phyloP scores from a whole-genome alignment of 2,329 filamentous ascomycete genomes.

The Incumbomyces delicatus region DNA sequence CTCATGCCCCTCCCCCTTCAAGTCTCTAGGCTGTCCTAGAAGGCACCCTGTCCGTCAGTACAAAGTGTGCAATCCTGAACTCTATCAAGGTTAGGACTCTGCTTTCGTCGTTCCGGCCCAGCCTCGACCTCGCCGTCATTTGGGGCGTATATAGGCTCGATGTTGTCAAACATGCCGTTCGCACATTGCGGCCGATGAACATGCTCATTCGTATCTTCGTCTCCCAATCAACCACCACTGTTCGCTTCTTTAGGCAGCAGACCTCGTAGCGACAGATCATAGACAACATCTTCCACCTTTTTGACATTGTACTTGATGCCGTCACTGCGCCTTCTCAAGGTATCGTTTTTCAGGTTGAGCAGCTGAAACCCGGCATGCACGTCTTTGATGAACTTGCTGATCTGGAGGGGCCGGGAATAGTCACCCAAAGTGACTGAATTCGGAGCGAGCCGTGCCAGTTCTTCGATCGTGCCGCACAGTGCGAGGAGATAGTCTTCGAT shows the following conservation, averaged over 20 bases:
- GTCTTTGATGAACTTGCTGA: slow-evolving; percentile 89
- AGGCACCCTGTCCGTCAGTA: too few species aligned
- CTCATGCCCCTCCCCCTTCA: too few species aligned
- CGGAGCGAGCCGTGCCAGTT: slow-evolving; percentile 71
- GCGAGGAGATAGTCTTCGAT: slow-evolving; percentile 95
- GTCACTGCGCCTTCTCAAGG: slow-evolving; percentile 75
- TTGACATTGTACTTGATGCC: slow-evolving; percentile 96
- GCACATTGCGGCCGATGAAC: too few species aligned
- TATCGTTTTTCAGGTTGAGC: slow-evolving; percentile 94
- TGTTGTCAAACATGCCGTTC: too few species aligned
- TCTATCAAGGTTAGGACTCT: too few species aligned
- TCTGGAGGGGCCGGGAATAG: slow-evolving; percentile 72
- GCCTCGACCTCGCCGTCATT: too few species aligned
- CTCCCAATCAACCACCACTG: too few species aligned
- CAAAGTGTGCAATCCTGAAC: too few species aligned
- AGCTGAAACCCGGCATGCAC: slow-evolving; percentile 93
- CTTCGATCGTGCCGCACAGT: slow-evolving; percentile 77
- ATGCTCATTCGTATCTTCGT: too few species aligned
- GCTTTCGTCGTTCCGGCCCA: too few species aligned
- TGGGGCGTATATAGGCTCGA: too few species aligned
- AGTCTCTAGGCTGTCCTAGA: too few species aligned
- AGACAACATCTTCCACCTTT: slow-evolving; percentile 96
- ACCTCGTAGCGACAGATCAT: slow-evolving; percentile 82
- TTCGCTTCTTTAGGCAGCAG: slow-evolving; percentile 49
- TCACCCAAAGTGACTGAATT: slow-evolving; percentile 92